phyloP scores from a whole-genome alignment of 805 yeast genomes.

The Monosporozyma servazzii region DNA sequence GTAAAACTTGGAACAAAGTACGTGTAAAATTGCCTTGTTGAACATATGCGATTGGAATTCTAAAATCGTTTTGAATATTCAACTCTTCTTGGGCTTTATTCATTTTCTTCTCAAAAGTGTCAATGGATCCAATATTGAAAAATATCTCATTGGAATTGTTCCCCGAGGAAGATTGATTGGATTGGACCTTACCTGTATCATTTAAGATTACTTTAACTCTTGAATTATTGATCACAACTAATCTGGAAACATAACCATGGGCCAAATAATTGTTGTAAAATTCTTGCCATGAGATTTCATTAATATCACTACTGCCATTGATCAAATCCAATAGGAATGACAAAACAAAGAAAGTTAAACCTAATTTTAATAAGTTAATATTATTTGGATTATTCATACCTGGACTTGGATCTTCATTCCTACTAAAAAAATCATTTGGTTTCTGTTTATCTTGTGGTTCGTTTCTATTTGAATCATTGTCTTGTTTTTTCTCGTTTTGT shows the following conservation, averaged over 20 bases:
- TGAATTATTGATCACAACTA: constrained; percentile 68
- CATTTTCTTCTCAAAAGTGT: constrained; percentile 72
- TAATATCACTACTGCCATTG: constrained; percentile 26
- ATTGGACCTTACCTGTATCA: constrained; percentile 47
- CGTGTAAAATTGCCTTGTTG: constrained; percentile 60
- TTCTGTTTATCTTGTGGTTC: not conserved
- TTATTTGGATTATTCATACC: constrained; percentile 17
- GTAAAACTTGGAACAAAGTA: constrained; percentile 63
- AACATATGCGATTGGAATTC: constrained; percentile 75
- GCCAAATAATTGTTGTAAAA: constrained; percentile 67
- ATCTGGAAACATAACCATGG: constrained; percentile 63
- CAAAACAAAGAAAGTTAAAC: constrained; percentile 26
- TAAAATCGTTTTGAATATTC: constrained; percentile 48
- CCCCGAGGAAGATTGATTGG: not conserved
- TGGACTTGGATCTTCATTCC: not conserved
- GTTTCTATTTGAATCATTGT: not conserved
- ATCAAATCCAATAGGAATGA: constrained; percentile 27
- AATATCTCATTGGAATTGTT: constrained; percentile 34
- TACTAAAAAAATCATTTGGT: constrained; percentile 6
- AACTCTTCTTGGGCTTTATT: constrained; percentile 66
- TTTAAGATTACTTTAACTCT: constrained; percentile 64
- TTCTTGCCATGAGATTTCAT: constrained; percentile 85
- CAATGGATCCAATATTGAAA: constrained; percentile 85
- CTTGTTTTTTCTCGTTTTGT: constrained; percentile 1
- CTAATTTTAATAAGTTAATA: constrained; percentile 29